A percentile compares a stretch with the other conserved stretches of the same genome.
phyloP scores from a whole-genome alignment of 2,329 filamentous ascomycete species.

The Cladophialophora psammophila region DNA sequence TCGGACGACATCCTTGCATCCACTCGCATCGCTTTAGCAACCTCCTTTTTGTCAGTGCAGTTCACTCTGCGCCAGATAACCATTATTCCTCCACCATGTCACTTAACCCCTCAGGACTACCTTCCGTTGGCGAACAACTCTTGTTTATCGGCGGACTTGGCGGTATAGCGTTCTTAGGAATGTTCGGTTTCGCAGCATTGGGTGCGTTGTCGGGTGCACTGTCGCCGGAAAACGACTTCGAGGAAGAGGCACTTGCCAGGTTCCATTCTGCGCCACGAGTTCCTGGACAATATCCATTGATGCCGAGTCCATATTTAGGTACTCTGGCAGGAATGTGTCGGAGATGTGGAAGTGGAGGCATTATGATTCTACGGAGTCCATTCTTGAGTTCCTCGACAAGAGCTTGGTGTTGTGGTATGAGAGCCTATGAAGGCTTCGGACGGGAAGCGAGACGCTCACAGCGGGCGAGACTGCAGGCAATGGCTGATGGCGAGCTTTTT shows the following conservation, averaged over 20 bases:
- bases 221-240: not conserved
- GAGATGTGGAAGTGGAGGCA: constrained; percentile 16
- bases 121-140: no score
- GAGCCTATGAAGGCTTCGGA: constrained; percentile 19
- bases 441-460: constrained; percentile 8
- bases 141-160: no score
- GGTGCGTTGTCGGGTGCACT: no score
- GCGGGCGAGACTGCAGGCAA: constrained; percentile 14
- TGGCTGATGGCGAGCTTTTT: constrained; percentile 12
- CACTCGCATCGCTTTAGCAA: constrained; percentile 20
- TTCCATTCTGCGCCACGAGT: constrained; percentile 15
- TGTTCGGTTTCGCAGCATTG: no score
- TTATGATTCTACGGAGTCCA: constrained; percentile 4
- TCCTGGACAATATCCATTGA: constrained; percentile 18
- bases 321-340: constrained; percentile 20
- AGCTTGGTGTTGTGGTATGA: constrained; percentile 16
- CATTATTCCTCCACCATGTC: no score
- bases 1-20: constrained; percentile 18
- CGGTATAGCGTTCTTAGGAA: no score
- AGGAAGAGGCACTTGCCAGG: not conserved
- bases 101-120: no score
- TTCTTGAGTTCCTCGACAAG: constrained; percentile 17
- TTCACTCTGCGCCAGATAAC: constrained; percentile 11
- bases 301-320: constrained; percentile 22
- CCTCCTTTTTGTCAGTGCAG: constrained; percentile 11